Evolutionary conservation across 345 rosid species (phyloP).

Genomic region (Eucalyptus erythrocorys): DNA sequence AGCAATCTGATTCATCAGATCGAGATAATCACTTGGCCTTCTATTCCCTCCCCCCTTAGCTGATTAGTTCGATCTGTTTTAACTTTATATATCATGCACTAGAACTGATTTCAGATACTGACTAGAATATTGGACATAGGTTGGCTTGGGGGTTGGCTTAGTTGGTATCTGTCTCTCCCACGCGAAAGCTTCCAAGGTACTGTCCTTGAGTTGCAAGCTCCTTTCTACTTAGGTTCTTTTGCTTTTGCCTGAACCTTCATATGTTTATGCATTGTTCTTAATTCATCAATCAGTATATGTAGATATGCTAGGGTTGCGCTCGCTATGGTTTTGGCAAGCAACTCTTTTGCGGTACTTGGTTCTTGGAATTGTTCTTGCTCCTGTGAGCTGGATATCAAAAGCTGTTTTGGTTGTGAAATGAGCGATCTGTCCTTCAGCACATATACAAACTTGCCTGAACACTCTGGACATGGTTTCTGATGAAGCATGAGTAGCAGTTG

Average conservation of each 20-base stretch:
- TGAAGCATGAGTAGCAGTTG: not conserved
- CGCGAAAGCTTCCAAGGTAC: slow-evolving; percentile 31
- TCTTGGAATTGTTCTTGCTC: not conserved
- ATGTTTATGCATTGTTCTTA: not conserved
- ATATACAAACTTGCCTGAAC: not conserved
- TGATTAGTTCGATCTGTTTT: not conserved
- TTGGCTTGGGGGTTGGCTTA: slow-evolving; percentile 90
- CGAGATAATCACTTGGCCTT: not conserved
- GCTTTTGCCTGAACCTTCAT: not conserved
- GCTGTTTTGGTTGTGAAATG: not conserved
- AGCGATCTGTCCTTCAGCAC: not conserved
- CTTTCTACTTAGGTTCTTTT: not conserved
- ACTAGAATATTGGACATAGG: slow-evolving; percentile 19
- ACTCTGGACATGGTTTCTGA: not conserved
- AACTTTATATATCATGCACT: not conserved
- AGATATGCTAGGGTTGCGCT: not conserved
- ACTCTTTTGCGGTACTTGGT: not conserved
- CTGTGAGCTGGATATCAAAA: not conserved
- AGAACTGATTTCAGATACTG: not conserved
- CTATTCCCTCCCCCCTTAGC: not conserved
- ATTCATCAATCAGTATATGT: not conserved
- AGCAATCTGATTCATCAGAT: not conserved
- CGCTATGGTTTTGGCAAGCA: not conserved
- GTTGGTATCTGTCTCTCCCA: slow-evolving; percentile 79
- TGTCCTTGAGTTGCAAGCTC: not conserved